Percentiles rank a stretch among this genome's conserved stretches.
Evolutionary conservation across 75 land plant genomes (phyloP).

Genomic region (Sequoiadendron giganteum): DNA sequence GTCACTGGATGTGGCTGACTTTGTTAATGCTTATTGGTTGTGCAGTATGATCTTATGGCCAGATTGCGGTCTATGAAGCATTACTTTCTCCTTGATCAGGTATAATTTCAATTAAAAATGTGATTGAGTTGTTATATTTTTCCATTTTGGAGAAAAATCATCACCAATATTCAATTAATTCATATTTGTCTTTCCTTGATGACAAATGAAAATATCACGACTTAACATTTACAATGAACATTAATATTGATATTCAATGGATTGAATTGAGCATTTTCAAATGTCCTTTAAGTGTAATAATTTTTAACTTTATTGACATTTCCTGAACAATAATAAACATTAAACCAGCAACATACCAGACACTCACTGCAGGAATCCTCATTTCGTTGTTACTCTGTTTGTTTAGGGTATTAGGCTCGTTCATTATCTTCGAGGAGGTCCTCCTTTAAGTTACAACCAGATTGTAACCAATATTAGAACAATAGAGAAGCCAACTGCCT

Average conservation of each 20-base stretch:
- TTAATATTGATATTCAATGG: background rate
- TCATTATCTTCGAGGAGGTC: background rate
- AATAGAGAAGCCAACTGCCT: background rate
- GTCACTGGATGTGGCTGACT: background rate
- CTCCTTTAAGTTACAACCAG: background rate
- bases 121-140: background rate
- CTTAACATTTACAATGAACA: background rate
- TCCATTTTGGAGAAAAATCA: background rate
- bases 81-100: slow-evolving; percentile 91
- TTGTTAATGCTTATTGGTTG: slow-evolving; percentile 3
- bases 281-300: background rate
- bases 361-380: background rate
- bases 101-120: slow-evolving; percentile 7
- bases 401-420: background rate
- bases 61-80: slow-evolving; percentile 90
- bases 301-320: background rate
- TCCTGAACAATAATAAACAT: background rate
- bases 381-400: background rate
- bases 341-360: background rate
- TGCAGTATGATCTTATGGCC: slow-evolving; percentile 88
- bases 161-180: background rate
- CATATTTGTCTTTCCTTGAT: background rate
- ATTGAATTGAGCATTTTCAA: background rate
- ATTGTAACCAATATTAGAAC: background rate
- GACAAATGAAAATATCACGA: background rate